Evolutionary conservation across 768 basidiomycete species (phyloP).

Genomic region (Xerocomellus intermedius): DNA sequence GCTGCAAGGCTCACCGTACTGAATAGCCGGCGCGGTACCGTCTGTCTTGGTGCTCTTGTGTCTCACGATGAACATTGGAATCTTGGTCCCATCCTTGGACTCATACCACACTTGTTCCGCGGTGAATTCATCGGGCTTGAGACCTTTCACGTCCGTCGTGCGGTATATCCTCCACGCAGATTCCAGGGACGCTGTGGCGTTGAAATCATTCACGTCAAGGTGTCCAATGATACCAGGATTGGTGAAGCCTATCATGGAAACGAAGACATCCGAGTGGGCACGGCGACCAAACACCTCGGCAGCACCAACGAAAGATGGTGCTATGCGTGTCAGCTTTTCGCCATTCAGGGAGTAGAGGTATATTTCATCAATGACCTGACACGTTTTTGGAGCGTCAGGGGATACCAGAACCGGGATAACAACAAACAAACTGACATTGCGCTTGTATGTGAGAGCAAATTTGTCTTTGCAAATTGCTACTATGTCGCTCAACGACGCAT

Average conservation of each 20-base stretch:
- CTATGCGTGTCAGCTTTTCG: conserved; percentile 51
- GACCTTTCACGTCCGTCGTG: conserved; percentile 55
- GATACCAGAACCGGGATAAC: neutral
- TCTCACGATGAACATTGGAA: conserved; percentile 85
- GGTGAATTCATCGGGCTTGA: conserved; percentile 67
- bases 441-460: conserved; percentile 64
- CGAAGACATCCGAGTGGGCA: conserved; percentile 60
- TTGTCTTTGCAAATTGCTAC: conserved; percentile 52
- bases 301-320: conserved; percentile 65
- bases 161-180: conserved; percentile 60
- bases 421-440: conserved; percentile 51
- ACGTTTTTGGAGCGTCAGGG: conserved; percentile 5
- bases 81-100: conserved; percentile 74
- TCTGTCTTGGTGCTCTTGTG: conserved; percentile 69
- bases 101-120: conserved; percentile 77
- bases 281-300: conserved; percentile 51
- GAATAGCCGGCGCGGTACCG: conserved; percentile 72
- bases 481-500: conserved; percentile 55
- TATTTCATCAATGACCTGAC: conserved; percentile 74
- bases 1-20: conserved; percentile 54
- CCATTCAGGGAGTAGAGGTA: conserved; percentile 66
- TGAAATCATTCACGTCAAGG: conserved; percentile 51
- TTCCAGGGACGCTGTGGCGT: conserved; percentile 30
- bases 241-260: conserved; percentile 64
- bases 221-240: conserved; percentile 64